Percentiles rank a stretch among this genome's conserved stretches.
Conservation (phyloP, 2,329 filamentous ascomycete genomes). For the Aspergillus chevalieri region DNA sequence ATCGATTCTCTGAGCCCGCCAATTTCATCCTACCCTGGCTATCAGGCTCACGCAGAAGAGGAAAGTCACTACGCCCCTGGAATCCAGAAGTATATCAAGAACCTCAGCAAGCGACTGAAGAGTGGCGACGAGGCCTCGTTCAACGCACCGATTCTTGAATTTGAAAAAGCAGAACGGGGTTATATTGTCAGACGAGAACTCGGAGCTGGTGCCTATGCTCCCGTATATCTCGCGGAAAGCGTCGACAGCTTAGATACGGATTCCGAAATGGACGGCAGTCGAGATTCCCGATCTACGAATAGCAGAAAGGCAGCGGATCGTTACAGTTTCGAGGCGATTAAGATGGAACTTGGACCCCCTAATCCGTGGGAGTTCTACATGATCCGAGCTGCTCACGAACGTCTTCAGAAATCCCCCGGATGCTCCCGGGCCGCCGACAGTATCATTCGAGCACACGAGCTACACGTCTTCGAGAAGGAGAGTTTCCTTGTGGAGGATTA, state of each 20-base stretch:
- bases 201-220: constrained; percentile 88
- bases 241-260: constrained; percentile 49
- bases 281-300: constrained; percentile 51
- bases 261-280: constrained; percentile 31
- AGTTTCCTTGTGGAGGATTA: constrained; percentile 84
- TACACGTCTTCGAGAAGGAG: constrained; percentile 87
- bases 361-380: constrained; percentile 96
- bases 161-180: constrained; percentile 57
- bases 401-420: constrained; percentile 57
- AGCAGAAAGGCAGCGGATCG: constrained; percentile 26
- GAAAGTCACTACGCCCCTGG: constrained; percentile 63
- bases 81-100: constrained; percentile 75
- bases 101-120: constrained; percentile 48
- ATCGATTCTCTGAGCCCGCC: constrained; percentile 67
- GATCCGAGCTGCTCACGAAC: constrained; percentile 72
- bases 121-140: constrained; percentile 54
- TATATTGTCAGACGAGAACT: constrained; percentile 82
- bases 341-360: constrained; percentile 79
- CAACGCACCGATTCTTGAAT: constrained; percentile 59
- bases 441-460: constrained; percentile 75
- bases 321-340: constrained; percentile 74
- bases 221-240: constrained; percentile 83
- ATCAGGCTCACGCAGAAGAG: constrained; percentile 63
- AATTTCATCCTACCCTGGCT: constrained; percentile 69
- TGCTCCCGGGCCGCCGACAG: constrained; percentile 65